Evolutionary conservation across 495 filamentous ascomycete genomes (phyloP), one percentile per base, ranked within the genome.

Genomic region (Xylaria venustula): DNA sequence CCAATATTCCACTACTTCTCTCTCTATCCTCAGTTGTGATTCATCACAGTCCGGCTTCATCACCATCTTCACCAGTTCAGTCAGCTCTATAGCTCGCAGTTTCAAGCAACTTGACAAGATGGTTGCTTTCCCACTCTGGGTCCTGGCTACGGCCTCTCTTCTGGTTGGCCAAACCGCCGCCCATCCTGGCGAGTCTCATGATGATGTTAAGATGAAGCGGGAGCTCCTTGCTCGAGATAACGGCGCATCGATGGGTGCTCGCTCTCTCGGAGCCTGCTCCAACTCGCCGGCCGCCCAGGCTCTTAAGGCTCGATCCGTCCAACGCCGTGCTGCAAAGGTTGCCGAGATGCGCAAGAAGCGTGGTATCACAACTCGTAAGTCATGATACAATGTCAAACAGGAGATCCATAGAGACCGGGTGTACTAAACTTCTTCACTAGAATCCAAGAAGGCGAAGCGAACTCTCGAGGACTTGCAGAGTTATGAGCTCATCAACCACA

Each of bases 291-390:
- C 70, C 23, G 59, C 65, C 1, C 67, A 70, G 11, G 68, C 66
- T 14, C 44, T 78, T 7, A 60, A 67, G 54, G 56, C 63, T n/a
- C 70, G 71, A 4, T 72, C 75, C 15, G 54, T 73, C 50, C 54
- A 71, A 47, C 75, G 74, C 17, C 73, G 75, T 45, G 70, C 64
- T 15, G 64, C 73, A 23, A 49, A 66, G 25, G 79, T 78, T 25
- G 68, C 70, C 48, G 69, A 76, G 8, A 70, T 85, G 28, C 80
- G 81, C 50, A 36, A 77, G 51, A 77, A 80, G 67, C 80, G 81
- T 45, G 76, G 77, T 17, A 75, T 85, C 59, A 73, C 72, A 34
- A 55, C 77, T 9, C 67, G 80, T 83, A 69, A 69, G 77, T 67
- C 11, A 2, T 52, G 14, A 40, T 3, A 11, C 3, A 12, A n/a